These are phyloP conservation scores for Boletus rubroflammeus DNA, from an alignment of 768 basidiomycete genomes.

Conservation along the genomic window DNA sequence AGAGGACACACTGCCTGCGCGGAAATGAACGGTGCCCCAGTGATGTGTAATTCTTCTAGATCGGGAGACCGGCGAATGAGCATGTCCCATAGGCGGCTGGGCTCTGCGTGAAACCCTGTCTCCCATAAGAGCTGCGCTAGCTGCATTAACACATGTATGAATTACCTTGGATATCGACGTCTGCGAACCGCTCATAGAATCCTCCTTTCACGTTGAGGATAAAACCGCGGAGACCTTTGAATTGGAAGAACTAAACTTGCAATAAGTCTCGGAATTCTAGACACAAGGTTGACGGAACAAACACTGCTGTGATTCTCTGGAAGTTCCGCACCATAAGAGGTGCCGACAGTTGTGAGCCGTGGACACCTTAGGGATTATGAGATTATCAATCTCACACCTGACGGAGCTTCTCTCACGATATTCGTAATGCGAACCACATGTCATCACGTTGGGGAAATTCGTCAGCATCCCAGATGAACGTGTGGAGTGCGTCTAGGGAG, in stretches of 20 bases:
- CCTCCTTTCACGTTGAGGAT: conserved; percentile 54
- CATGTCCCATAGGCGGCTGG: conserved; percentile 59
- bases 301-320: conserved; percentile 62
- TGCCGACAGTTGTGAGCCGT: conserved; percentile 57
- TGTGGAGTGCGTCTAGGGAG: conserved; percentile 59
- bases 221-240: conserved; percentile 60
- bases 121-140: conserved; percentile 2
- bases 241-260: conserved; percentile 59
- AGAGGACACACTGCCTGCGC: conserved; percentile 52
- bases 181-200: conserved; percentile 59
- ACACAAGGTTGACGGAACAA: conserved; percentile 24
- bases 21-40: conserved; percentile 26
- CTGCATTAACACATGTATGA: not conserved
- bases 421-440: conserved; percentile 74
- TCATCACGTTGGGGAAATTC: conserved; percentile 62
- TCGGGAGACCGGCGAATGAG: conserved; percentile 59
- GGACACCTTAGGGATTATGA: conserved; percentile 49
- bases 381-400: not conserved
- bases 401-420: conserved; percentile 44
- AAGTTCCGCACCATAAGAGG: conserved; percentile 57
- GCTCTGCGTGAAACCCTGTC: conserved; percentile 24
- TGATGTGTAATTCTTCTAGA: conserved; percentile 59
- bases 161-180: conserved; percentile 52
- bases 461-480: conserved; percentile 71
- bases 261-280: not conserved